Conservation (phyloP, 768 basidiomycete genomes). For the Mrakia hoshinonis region DNA sequence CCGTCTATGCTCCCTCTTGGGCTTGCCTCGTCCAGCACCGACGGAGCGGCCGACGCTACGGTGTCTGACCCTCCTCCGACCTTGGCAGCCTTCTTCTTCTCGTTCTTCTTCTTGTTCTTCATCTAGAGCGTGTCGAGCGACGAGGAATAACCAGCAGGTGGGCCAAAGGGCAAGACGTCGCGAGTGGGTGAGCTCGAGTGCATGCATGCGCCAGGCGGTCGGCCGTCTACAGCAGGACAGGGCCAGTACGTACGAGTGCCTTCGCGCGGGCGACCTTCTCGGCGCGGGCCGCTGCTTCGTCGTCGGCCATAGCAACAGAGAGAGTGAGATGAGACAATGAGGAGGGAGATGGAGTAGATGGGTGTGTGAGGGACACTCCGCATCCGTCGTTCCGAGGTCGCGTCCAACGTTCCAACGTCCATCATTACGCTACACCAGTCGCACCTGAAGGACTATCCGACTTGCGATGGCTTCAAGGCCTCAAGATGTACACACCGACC, state of each 20-base stretch:
- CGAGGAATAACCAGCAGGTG: no score
- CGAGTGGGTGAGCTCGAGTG: background rate
- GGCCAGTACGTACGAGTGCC: conserved; percentile 14
- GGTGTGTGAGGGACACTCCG: no score
- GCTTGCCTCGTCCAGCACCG: conserved; percentile 10
- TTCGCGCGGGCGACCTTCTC: conserved; percentile 26
- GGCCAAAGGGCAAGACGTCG: background rate
- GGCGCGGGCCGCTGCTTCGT: background rate
- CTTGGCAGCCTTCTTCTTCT: background rate
- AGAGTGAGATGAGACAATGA: background rate
- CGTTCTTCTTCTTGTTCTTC: conserved; percentile 22
- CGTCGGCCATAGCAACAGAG: conserved; percentile 13
- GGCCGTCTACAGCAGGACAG: background rate
- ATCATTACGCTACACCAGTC: no score
- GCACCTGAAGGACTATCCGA: no score
- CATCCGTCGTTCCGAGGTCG: no score
- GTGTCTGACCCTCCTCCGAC: background rate
- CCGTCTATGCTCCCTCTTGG: conserved; percentile 17
- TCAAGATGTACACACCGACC: no score
- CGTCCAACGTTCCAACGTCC: no score
- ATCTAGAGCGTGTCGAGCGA: conserved; percentile 6
- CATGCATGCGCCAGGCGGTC: background rate
- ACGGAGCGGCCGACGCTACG: background rate
- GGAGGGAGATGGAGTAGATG: background rate
- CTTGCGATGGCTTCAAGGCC: no score